Base-by-base conservation (phyloP, 1,284 basidiomycete species). In the Flammula alnicola region DNA sequence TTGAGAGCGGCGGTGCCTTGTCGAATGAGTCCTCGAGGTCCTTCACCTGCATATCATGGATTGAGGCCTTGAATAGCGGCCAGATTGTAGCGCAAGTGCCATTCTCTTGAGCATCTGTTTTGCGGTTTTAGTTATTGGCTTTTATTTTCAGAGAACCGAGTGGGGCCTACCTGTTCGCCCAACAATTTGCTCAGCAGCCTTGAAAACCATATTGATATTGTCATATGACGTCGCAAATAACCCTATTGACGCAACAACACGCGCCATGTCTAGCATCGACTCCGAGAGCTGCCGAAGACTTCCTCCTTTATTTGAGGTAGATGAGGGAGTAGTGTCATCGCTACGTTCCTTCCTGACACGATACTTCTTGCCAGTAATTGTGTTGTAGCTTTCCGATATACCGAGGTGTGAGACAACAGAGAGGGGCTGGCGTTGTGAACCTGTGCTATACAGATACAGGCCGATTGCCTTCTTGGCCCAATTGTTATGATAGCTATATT, bases 131-230 rank as follows among this genome's bases (percentile, higher is more conserved):
- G 65, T 52, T 7, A 48, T 46, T 17, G 58, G 62, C 0, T 64
- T 46, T 0, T 64, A 51, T 36, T 64, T 63, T 62, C 26, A 26
- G 16, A n/a, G n/a, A 38, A 42, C 16, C 31, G 20, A 47, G 17
- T 31, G 36, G 22, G 19, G 38, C 41, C 22, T 36, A 68, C 65
- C 61, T 12, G 58, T 65, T 7, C 63, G 58, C 2, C 70, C 68
- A 4, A 73, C 26, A 1, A 67, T 56, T 38, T 73, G 71, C 41
- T 72, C 69, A 0, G 69, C 62, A 7, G 54, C 52, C 3, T 56
- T 54, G 19, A 61, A 63, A 2, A 63, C 47, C 52, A 69, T 60
- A 46, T 72, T 72, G 29, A 72, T 69, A 46, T 73, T 73, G 52
- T 74, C 69, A 49, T 71, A 74, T 1, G 64, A 56, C 4, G 58